Evolutionary conservation across 192 early-diverging fungal species (phyloP).

Genomic region (Chytriomyces hyalinus): DNA sequence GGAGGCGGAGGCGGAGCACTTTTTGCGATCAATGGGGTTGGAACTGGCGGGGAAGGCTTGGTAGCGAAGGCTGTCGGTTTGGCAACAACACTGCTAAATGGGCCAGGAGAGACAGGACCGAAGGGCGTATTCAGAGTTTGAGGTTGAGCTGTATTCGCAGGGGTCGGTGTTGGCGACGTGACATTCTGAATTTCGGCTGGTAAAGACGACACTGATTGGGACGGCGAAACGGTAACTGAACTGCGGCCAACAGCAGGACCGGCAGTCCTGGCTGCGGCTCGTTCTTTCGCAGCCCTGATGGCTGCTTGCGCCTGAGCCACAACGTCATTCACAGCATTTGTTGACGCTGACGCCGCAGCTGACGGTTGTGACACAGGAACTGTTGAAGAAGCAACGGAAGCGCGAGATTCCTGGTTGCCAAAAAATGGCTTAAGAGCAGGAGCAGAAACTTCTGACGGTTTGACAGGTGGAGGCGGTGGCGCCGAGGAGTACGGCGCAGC

Average conservation of each 20-base stretch:
- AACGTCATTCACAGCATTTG: constrained; percentile 44
- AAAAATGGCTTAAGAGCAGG: neutral
- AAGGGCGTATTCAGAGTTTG: neutral
- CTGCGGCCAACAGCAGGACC: neutral
- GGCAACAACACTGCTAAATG: neutral
- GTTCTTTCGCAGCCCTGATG: constrained; percentile 51
- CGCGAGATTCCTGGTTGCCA: neutral
- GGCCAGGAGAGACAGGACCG: neutral
- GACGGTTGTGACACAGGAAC: constrained; percentile 9
- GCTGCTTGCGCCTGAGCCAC: constrained; percentile 56
- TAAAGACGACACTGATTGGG: neutral
- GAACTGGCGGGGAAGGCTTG: neutral
- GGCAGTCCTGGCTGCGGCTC: constrained; percentile 42
- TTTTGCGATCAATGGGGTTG: neutral
- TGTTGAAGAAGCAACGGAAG: neutral
- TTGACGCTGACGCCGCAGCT: constrained; percentile 4
- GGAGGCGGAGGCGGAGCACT: neutral
- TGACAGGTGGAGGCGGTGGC: constrained; percentile 21
- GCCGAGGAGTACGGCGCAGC: neutral
- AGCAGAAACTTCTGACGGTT: neutral
- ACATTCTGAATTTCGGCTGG: no score
- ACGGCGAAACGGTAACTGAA: constrained; percentile 2
- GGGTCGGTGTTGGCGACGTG: no score
- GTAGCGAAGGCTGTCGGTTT: neutral
- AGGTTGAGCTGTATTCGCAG: neutral